Evolutionary conservation across 176 grass and related monocot genomes (phyloP).

Genomic region (Typha latifolia): DNA sequence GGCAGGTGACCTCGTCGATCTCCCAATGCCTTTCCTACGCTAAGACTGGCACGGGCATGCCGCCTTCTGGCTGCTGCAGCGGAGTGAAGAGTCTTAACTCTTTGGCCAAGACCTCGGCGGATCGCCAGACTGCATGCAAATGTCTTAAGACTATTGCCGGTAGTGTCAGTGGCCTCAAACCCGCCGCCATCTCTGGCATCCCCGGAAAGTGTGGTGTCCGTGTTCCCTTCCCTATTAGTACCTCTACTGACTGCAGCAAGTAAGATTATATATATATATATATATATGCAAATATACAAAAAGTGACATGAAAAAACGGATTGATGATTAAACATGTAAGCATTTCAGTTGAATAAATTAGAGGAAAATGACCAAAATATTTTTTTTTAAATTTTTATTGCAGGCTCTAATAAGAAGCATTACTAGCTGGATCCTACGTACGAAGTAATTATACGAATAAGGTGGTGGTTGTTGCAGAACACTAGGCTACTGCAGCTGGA

Average conservation of each 20-base stretch:
- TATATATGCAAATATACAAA: no score
- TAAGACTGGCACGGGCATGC: neutral
- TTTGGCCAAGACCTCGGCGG: neutral
- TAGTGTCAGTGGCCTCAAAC: neutral
- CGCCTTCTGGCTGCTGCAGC: neutral
- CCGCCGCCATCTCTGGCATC: neutral
- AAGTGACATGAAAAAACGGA: no score
- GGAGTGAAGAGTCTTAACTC: neutral
- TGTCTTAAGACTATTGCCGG: neutral
- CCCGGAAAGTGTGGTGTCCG: neutral
- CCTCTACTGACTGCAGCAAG: conserved; percentile 12
- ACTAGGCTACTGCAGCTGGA: no score
- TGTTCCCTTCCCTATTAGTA: neutral
- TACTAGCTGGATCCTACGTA: no score
- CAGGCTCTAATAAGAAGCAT: no score
- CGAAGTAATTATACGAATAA: no score
- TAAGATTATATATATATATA: neutral
- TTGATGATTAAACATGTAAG: no score
- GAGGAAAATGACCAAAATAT: no score
- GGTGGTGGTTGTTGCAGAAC: no score
- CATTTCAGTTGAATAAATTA: no score
- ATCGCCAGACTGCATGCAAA: conserved; percentile 2
- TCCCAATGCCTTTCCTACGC: neutral
- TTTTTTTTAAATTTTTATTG: no score
- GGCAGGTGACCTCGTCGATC: neutral